Conservation (phyloP, 129 eudicot species). For the Helianthus annuus region HanXRQr2.0-SUNRISE NC_035440.2:24789283-24789782, state of each 20-base stretch:
- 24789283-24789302: too few relatives aligned
- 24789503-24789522: background rate
- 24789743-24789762: constrained; percentile 16
- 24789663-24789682: constrained; percentile 15
- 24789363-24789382: too few relatives aligned
- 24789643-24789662: background rate
- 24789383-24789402: too few relatives aligned
- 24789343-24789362: too few relatives aligned
- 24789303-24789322: too few relatives aligned
- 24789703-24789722: constrained; percentile 2
- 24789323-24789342: too few relatives aligned
- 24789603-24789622: background rate
- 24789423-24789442: too few relatives aligned
- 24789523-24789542: background rate
- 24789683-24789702: constrained; percentile 17
- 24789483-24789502: background rate
- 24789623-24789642: constrained; percentile 4
- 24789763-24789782: constrained; percentile 6
- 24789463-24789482: background rate
- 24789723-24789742: constrained; percentile 28
- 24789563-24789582: constrained; percentile 8
- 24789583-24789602: constrained; percentile 1
- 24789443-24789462: too few relatives aligned
- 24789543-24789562: constrained; percentile 4
- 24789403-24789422: too few relatives aligned